Conservation (phyloP, 2,329 filamentous ascomycete species). For the Exophiala spinifera region DNA sequence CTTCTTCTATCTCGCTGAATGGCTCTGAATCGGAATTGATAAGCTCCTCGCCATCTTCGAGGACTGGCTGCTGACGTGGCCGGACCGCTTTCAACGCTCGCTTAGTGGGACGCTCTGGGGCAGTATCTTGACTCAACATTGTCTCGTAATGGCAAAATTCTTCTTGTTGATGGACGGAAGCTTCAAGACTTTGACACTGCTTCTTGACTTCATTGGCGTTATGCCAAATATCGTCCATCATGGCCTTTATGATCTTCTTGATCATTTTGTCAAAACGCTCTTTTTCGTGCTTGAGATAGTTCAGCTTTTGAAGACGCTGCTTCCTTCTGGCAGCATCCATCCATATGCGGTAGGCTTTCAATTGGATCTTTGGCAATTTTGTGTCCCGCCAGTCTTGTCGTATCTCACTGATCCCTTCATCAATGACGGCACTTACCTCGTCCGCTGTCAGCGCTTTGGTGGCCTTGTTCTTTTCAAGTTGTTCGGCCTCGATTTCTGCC, state of each 20-base stretch:
- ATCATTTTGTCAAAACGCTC: constrained; percentile 52
- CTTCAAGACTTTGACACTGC: constrained; percentile 60
- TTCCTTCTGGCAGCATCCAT: constrained; percentile 46
- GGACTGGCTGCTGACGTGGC: constrained; percentile 4
- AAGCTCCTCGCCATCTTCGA: constrained; percentile 49
- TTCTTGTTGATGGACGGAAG: constrained; percentile 60
- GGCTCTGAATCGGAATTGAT: constrained; percentile 34
- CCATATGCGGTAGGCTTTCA: constrained; percentile 63
- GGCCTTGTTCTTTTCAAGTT: constrained; percentile 35
- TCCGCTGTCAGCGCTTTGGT: constrained; percentile 30
- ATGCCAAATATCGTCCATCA: constrained; percentile 54
- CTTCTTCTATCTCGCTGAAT: constrained; percentile 41
- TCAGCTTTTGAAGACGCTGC: constrained; percentile 44
- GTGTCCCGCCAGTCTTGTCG: constrained; percentile 56
- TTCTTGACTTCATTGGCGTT: constrained; percentile 51
- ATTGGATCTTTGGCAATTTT: constrained; percentile 55
- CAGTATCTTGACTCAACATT: constrained; percentile 37
- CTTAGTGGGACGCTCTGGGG: constrained; percentile 30
- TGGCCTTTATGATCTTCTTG: constrained; percentile 52
- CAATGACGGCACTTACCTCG: constrained; percentile 53
- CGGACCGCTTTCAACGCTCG: constrained; percentile 4
- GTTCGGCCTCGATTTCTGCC: constrained; percentile 60
- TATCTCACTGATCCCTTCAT: constrained; percentile 52
- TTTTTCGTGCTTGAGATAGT: constrained; percentile 44
- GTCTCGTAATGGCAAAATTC: constrained; percentile 44